Conservation (phyloP, 176 grass and related monocot genomes). For the Carex scoparia region DNA sequence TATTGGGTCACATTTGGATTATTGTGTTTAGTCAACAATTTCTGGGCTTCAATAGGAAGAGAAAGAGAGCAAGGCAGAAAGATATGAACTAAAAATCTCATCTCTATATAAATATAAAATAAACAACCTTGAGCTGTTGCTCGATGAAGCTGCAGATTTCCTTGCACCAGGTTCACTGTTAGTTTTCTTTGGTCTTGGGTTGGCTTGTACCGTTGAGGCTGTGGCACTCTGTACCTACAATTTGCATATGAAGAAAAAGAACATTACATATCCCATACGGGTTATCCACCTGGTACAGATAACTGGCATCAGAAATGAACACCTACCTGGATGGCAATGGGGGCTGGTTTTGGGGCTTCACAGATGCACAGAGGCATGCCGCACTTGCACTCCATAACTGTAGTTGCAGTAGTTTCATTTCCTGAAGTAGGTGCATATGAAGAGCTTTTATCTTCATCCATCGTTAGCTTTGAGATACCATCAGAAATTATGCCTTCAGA, state of each 20-base stretch:
- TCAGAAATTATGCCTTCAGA: constrained; percentile 26
- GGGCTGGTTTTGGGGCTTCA: constrained; percentile 64
- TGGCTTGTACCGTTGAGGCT: constrained; percentile 41
- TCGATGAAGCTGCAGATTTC: constrained; percentile 59
- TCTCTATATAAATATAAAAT: neutral
- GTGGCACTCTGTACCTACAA: constrained; percentile 38
- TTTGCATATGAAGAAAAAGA: constrained; percentile 11
- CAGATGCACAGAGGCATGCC: constrained; percentile 99
- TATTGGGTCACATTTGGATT: neutral
- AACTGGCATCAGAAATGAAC: neutral
- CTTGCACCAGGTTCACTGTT: constrained; percentile 36
- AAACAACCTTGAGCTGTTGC: constrained; percentile 74
- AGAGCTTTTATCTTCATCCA: constrained; percentile 41
- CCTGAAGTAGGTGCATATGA: constrained; percentile 18
- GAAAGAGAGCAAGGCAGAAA: neutral
- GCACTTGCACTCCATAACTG: constrained; percentile 71
- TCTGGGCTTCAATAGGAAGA: neutral
- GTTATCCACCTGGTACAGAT: neutral
- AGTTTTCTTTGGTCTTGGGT: constrained; percentile 66
- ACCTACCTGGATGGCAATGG: constrained; percentile 47
- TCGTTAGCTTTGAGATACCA: constrained; percentile 67
- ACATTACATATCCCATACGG: neutral
- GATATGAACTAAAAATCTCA: neutral
- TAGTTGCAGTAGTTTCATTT: constrained; percentile 13
- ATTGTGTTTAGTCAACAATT: neutral